Conservation (phyloP, 345 rosid species). For the Litchi chinensis region DNA sequence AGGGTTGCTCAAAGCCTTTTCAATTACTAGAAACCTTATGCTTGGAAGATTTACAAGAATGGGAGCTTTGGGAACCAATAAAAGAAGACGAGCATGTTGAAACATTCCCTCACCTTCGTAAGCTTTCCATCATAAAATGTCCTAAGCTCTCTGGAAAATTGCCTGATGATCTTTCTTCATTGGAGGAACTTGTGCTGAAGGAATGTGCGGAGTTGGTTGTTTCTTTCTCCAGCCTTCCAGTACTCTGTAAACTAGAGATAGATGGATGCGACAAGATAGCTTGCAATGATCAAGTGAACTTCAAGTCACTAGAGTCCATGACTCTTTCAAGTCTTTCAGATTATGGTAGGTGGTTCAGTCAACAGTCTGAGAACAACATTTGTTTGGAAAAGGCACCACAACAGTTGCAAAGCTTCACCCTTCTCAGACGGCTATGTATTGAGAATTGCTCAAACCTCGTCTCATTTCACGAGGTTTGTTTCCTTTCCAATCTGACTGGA, state of each 20-base stretch:
- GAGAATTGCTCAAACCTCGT: too few species aligned
- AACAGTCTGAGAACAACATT: too few species aligned
- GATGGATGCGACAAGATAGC: neutral
- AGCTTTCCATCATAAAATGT: neutral
- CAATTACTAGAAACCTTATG: too few species aligned
- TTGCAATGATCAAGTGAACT: neutral
- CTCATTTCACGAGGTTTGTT: too few species aligned
- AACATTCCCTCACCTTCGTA: neutral
- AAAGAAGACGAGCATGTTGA: neutral
- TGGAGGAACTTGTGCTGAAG: neutral
- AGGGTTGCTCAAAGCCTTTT: too few species aligned
- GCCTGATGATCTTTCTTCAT: neutral
- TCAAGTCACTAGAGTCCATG: neutral
- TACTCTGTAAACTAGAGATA: too few species aligned
- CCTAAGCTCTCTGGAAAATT: neutral
- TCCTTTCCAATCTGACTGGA: too few species aligned
- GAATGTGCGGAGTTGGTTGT: neutral
- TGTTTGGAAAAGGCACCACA: too few species aligned
- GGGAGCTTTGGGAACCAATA: neutral
- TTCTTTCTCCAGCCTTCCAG: too few species aligned
- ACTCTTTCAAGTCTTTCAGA: too few species aligned
- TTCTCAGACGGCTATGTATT: too few species aligned
- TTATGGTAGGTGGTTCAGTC: too few species aligned
- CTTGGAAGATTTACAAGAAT: neutral
- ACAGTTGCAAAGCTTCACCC: slow-evolving; percentile 12